phyloP scores from a whole-genome alignment of 441 rosid species.

The Gossypium davidsonii region DNA sequence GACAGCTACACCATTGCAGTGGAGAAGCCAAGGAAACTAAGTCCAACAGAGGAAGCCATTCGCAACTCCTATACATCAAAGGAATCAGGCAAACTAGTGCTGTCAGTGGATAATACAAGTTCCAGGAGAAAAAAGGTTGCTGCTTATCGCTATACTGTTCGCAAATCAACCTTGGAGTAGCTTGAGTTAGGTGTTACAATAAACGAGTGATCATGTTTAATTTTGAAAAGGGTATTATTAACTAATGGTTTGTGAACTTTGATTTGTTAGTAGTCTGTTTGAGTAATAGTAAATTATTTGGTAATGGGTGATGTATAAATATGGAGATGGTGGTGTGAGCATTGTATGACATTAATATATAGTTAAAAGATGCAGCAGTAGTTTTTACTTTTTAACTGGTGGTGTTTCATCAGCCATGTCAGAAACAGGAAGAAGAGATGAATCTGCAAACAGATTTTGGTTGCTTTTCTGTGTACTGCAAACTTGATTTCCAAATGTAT shows the following conservation, averaged over 20 bases:
- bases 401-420: too few relatives aligned
- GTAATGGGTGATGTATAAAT: neutral
- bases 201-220: neutral
- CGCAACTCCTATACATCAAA: conserved; percentile 60
- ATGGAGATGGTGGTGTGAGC: neutral
- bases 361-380: neutral
- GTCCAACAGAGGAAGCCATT: conserved; percentile 57
- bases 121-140: conserved; percentile 82
- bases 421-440: too few relatives aligned
- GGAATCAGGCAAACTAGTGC: conserved; percentile 80
- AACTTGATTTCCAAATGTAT: too few relatives aligned
- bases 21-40: conserved; percentile 57
- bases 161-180: conserved; percentile 42
- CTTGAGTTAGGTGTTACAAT: neutral
- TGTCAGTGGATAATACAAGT: conserved; percentile 73
- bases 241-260: conserved; percentile 16
- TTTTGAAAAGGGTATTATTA: neutral
- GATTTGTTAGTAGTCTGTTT: neutral
- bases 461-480: too few relatives aligned
- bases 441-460: too few relatives aligned
- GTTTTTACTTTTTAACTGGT: neutral
- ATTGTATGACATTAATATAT: neutral
- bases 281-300: neutral
- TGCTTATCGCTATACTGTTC: conserved; percentile 78
- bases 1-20: conserved; percentile 81